Base-by-base conservation (phyloP, 495 filamentous ascomycete genomes). In the Penicillium malachiteum region DNA sequence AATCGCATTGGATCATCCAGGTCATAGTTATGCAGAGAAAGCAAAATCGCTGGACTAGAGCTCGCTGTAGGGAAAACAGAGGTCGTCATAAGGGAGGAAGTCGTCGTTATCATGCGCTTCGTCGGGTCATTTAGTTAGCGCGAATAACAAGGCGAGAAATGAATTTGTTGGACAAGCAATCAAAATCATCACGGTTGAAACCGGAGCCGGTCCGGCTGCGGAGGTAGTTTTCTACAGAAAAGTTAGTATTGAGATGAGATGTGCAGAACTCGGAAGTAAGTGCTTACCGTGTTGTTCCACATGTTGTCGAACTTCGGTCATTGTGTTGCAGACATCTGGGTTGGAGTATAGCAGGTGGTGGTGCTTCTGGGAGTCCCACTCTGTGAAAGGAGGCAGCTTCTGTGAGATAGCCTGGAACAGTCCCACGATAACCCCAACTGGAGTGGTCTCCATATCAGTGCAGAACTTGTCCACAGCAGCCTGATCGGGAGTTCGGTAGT, bases 391-490 rank as follows among this genome's bases (percentile, higher is more conserved):
- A 7, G 92, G 92, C 43, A 96, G 79, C 74, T 96, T 95, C 73
- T 95, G 91, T 6, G 91, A 96, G 70, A 96, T 96, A 64, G 92
- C 92, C 59, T 91, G 87, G 86, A 96, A 96, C 33, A 96, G 81
- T 33, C 92, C 91, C 49, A 94, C 91, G 63, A 96, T 93, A 70
- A 96, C 92, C 57, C 91, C 92, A 48, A 96, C 92, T 1, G 92
- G 92, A 33, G 88, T 92, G 9, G 85, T 87, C 80, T 96, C 92
- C 92, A 96, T 96, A 57, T 96, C 92, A 41, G 77, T 80, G 79
- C 91, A 96, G 82, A 96, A 96, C 72, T 94, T 95, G 56, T 90
- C 82, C 26, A 95, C 91, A 6, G 87, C 87, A 41, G 82, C 78
- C 30, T 86, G 79, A 69, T 96, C 91, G 11, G 88, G 90, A 9